These are phyloP conservation scores for Trametes cinnabarina DNA, from an alignment of 768 basidiomycete species.

Conservation along the genomic window DNA sequence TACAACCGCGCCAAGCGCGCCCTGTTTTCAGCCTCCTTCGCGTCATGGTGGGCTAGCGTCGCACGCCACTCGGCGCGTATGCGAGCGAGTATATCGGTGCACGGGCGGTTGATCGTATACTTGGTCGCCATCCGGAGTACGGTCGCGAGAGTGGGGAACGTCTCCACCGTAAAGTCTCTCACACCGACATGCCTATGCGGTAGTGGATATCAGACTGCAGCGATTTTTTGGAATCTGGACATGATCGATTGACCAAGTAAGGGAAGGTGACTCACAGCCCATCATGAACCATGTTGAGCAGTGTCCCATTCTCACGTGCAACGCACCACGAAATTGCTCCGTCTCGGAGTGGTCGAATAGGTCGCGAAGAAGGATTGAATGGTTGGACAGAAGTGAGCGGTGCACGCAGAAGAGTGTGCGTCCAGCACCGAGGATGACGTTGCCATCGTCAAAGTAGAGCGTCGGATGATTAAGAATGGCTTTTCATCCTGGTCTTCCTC, in stretches of 20 bases:
- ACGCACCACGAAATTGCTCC: slow-evolving; percentile 20
- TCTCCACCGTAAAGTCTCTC: slow-evolving; percentile 18
- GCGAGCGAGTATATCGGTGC: slow-evolving; percentile 29
- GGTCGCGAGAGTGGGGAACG: slow-evolving; percentile 20
- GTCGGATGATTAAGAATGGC: slow-evolving; percentile 23
- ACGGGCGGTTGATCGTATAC: slow-evolving; percentile 31
- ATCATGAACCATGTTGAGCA: slow-evolving; percentile 28
- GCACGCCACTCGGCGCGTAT: slow-evolving; percentile 34
- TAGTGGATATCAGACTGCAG: neutral
- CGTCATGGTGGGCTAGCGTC: slow-evolving; percentile 26
- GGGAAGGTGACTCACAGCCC: slow-evolving; percentile 23
- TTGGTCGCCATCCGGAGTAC: slow-evolving; percentile 32
- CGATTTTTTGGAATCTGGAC: too few relatives aligned
- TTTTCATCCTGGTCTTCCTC: slow-evolving; percentile 9
- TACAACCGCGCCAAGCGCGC: neutral
- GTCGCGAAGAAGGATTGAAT: slow-evolving; percentile 25
- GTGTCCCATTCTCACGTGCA: slow-evolving; percentile 23
- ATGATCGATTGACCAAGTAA: too few relatives aligned
- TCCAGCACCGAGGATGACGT: slow-evolving; percentile 26
- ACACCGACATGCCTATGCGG: slow-evolving; percentile 21
- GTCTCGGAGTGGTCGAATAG: slow-evolving; percentile 22
- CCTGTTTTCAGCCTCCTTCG: slow-evolving; percentile 21
- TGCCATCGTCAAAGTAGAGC: slow-evolving; percentile 35
- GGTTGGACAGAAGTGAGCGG: slow-evolving; percentile 25
- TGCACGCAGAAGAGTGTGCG: slow-evolving; percentile 29